Evolutionary conservation across 1,284 basidiomycete genomes (phyloP).

Genomic region (Phellinidium pouzarii): DNA sequence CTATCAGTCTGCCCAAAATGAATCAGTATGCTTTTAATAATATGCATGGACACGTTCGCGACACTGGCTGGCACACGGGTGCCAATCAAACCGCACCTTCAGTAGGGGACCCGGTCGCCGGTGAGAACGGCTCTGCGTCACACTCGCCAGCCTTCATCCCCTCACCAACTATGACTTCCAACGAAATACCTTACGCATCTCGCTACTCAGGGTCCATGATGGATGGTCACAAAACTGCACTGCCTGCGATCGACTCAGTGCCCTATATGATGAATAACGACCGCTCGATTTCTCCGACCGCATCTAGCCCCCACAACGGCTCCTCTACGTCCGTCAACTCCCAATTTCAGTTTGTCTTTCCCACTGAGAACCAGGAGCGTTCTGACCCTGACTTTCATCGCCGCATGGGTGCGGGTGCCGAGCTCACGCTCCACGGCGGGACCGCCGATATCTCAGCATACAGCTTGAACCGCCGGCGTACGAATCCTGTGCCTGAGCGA

Average conservation of each 20-base stretch:
- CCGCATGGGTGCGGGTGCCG: slow-evolving; percentile 42
- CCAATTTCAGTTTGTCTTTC: slow-evolving; percentile 58
- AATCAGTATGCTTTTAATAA: slow-evolving; percentile 37
- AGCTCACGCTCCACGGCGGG: slow-evolving; percentile 63
- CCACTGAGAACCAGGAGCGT: slow-evolving; percentile 46
- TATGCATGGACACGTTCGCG: slow-evolving; percentile 43
- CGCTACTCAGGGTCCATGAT: slow-evolving; percentile 36
- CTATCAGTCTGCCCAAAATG: slow-evolving; percentile 43
- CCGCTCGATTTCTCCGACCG: slow-evolving; percentile 64
- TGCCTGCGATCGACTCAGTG: slow-evolving; percentile 49
- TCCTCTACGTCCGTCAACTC: slow-evolving; percentile 58
- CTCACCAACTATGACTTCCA: slow-evolving; percentile 51
- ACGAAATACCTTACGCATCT: slow-evolving; percentile 46
- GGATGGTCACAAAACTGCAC: slow-evolving; percentile 56
- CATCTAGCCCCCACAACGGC: slow-evolving; percentile 59
- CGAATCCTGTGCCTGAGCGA: slow-evolving; percentile 45
- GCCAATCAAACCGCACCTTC: slow-evolving; percentile 39
- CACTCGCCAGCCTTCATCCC: slow-evolving; percentile 49
- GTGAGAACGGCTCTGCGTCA: slow-evolving; percentile 38
- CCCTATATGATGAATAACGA: slow-evolving; percentile 56
- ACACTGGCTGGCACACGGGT: slow-evolving; percentile 43
- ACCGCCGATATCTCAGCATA: slow-evolving; percentile 65
- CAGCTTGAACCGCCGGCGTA: slow-evolving; percentile 53
- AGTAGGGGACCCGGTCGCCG: slow-evolving; percentile 36
- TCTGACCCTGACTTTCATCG: slow-evolving; percentile 60